phyloP scores from a whole-genome alignment of 805 yeast genomes.

The Pichia insulana region DNA sequence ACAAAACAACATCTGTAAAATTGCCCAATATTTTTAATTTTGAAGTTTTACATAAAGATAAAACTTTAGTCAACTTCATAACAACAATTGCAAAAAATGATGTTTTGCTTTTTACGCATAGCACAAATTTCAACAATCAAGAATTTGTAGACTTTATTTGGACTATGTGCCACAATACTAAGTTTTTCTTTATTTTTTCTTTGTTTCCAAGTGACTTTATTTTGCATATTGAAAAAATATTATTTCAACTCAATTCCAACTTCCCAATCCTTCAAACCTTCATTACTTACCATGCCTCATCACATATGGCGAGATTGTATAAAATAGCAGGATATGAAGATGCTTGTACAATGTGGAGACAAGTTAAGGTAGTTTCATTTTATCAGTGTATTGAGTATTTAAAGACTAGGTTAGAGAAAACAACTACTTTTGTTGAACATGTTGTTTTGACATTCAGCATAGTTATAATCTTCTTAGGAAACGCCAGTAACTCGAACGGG shows the following conservation, averaged over 20 bases:
- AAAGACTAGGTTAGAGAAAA: slow-evolving; percentile 3
- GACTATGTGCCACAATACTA: slow-evolving; percentile 8
- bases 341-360: no score
- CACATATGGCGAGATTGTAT: slow-evolving; percentile 8
- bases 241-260: slow-evolving; percentile 5
- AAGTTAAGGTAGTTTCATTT: slow-evolving; percentile 7
- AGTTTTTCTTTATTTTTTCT: slow-evolving; percentile 6
- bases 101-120: background rate
- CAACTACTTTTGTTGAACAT: slow-evolving; percentile 3
- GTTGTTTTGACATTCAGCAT: slow-evolving; percentile 9
- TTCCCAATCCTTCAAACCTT: slow-evolving; percentile 11
- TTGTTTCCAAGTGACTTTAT: slow-evolving; percentile 7
- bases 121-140: slow-evolving; percentile 1
- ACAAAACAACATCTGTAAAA: no score
- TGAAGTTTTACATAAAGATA: slow-evolving; percentile 6
- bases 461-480: slow-evolving; percentile 9
- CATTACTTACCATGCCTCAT: slow-evolving; percentile 10
- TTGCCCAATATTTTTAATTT: slow-evolving; percentile 6
- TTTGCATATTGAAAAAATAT: background rate
- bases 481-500: slow-evolving; percentile 10
- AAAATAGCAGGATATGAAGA: slow-evolving; percentile 4
- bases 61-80: slow-evolving; percentile 3
- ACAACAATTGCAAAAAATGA: slow-evolving; percentile 7
- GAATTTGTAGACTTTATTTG: slow-evolving; percentile 12
- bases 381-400: slow-evolving; percentile 9